Base-by-base conservation (phyloP, 1,139 yeast species). In the Schwanniomyces etchellsii region DNA sequence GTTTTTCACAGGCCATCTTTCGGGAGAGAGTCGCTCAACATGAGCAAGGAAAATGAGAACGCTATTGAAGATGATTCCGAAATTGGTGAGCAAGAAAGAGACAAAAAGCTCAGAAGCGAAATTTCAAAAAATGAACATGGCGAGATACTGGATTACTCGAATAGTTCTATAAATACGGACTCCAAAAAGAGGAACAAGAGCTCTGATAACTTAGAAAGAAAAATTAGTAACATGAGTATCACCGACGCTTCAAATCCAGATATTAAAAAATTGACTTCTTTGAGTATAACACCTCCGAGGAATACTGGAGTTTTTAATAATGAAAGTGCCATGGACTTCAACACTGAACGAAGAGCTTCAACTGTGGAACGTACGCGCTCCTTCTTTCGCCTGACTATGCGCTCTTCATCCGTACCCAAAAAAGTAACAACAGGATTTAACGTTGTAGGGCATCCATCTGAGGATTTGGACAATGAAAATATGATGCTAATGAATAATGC, bases 391-490 rank as follows among this genome's bases (percentile, higher is more conserved):
- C 21, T 7, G n/a, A n/a, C 9, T 18, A n/a, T 7, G n/a, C 9
- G n/a, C n/a, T 7, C 21, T 18, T 7, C 21, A n/a, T 18, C 7
- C n/a, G 7, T n/a, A 18, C 7, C 7, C 21, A 18, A 18, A 18
- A n/a, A 18, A 7, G n/a, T 7, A 7, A n/a, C n/a, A n/a, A n/a
- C 9, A 18, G 21, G 21, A 18, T 7, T 18, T 7, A n/a, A n/a
- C 7, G n/a, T 18, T 7, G n/a, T 18, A n/a, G 21, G 21, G 9
- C 21, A 18, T 7, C 21, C 21, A 7, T 18, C 21, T 7, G 21
- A 18, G 28, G 70, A 64, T 35, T 45, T 59, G 29, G 70, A 64
- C 38, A 55, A 63, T 35, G 70, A 62, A 18, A 63, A 59, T 26
- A 47, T 60, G 12, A 49, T 57, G 16, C 56, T 70, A 11, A 72